Evolutionary conservation across 2,329 filamentous ascomycete species (phyloP).

Genomic region (Aureobasidium sp.): DNA sequence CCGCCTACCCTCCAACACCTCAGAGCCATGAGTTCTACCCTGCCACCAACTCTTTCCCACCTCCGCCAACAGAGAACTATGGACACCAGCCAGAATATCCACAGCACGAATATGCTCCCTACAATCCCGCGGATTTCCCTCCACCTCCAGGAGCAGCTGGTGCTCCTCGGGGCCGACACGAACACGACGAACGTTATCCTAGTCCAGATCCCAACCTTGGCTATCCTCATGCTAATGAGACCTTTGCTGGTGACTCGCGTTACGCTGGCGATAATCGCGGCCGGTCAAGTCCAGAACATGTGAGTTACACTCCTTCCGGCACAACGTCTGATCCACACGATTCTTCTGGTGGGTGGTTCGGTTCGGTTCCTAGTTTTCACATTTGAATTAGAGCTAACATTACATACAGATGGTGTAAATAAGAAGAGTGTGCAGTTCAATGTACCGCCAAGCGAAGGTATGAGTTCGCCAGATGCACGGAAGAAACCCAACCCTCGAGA

Average conservation of each 20-base stretch:
- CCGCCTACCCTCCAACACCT: constrained; percentile 20
- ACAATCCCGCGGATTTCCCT: constrained; percentile 40
- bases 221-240: constrained; percentile 25
- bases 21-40: constrained; percentile 34
- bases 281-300: constrained; percentile 37
- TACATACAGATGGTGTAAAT: constrained; percentile 12
- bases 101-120: constrained; percentile 25
- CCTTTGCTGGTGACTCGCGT: constrained; percentile 25
- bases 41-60: constrained; percentile 41
- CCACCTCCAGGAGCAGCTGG: constrained; percentile 24
- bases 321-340: constrained; percentile 28
- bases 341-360: constrained; percentile 16
- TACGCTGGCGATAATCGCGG: constrained; percentile 25
- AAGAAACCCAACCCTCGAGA: neutral
- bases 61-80: constrained; percentile 29
- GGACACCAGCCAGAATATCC: constrained; percentile 24
- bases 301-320: constrained; percentile 38
- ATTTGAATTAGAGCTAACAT: neutral
- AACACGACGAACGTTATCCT: constrained; percentile 23
- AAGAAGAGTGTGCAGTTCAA: constrained; percentile 13
- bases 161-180: constrained; percentile 20
- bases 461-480: constrained; percentile 3
- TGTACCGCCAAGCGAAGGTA: constrained; percentile 8
- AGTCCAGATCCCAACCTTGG: constrained; percentile 22
- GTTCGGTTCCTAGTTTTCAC: neutral